Base-by-base conservation (phyloP, 768 basidiomycete species). In the Arthromyces matolae region DNA sequence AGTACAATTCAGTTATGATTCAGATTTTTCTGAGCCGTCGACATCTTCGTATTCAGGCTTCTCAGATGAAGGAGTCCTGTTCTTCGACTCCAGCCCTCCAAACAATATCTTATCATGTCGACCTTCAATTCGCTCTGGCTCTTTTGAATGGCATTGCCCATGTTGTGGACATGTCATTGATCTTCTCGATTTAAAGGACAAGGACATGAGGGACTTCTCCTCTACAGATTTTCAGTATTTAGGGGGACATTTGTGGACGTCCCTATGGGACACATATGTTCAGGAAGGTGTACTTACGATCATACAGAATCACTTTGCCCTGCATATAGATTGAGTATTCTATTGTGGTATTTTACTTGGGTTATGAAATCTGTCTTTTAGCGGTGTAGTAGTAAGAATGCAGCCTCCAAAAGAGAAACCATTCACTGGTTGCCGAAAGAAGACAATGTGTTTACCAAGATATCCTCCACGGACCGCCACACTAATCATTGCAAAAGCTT, bases 21-120 rank as follows among this genome's bases (percentile, higher is more conserved):
- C 77, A 0, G 82, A 84, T 55, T 84, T 83, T 58, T 78, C 77
- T 9, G 73, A 75, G n/a, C 57, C 61, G 6, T 80, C 80, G 4
- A 73, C 76, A 18, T 65, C 64, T 10, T 66, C 72, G 5, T 69
- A 64, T n/a, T 62, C 73, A 2, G 72, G 73, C 34, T 68, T 72
- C 8, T 64, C 72, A 31, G 42, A 61, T 1, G 67, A 64, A 19
- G 42, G 49, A 32, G 38, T 22, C 23, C 45, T 3, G n/a, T n/a
- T n/a, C n/a, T n/a, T n/a, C n/a, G n/a, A n/a, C n/a, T 13, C 19
- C 7, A 19, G 67, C 27, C 12, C 49, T 45, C 55, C 48, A 36
- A 56, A 44, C 36, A 61, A 55, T 31, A 64, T 65, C 40, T 59
- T 71, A 39, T 63, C 60, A 29, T 39, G 57, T 8, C 60, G 64